These are phyloP conservation scores for Sporisorium iseilematis-ciliati DNA, from an alignment of 1,284 basidiomycete species.

Conservation along the genomic window DNA sequence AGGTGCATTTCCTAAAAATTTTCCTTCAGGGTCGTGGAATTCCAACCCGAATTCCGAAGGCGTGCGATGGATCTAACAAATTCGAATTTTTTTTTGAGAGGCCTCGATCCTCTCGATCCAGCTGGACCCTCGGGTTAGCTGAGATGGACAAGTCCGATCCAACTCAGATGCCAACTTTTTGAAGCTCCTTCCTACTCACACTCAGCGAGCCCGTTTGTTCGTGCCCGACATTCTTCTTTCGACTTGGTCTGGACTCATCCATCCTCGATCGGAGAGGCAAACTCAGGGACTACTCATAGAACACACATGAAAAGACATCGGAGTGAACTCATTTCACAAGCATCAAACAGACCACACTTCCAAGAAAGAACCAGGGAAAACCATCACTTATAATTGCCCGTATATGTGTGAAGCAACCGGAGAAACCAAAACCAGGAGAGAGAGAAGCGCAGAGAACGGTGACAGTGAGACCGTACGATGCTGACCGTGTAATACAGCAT, in stretches of 20 bases:
- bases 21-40: constrained; percentile 12
- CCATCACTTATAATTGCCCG: constrained; percentile 11
- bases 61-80: background rate
- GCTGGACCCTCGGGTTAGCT: background rate
- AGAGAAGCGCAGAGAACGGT: constrained; percentile 1
- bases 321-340: too few relatives aligned
- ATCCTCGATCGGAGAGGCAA: too few relatives aligned
- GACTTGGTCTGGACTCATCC: too few relatives aligned
- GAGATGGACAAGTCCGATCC: too few relatives aligned
- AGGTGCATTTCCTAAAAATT: constrained; percentile 4
- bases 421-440: background rate
- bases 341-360: too few relatives aligned
- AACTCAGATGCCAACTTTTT: constrained; percentile 1
- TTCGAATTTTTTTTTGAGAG: background rate
- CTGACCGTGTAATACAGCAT: background rate
- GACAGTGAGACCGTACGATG: background rate
- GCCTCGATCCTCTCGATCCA: background rate
- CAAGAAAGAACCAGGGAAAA: too few relatives aligned
- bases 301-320: too few relatives aligned
- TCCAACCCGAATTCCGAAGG: constrained; percentile 11
- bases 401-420: constrained; percentile 5
- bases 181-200: too few relatives aligned
- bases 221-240: too few relatives aligned
- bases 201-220: too few relatives aligned
- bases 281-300: too few relatives aligned